phyloP scores from a whole-genome alignment of 495 filamentous ascomycete genomes.

The Penicillium parvum region DNA sequence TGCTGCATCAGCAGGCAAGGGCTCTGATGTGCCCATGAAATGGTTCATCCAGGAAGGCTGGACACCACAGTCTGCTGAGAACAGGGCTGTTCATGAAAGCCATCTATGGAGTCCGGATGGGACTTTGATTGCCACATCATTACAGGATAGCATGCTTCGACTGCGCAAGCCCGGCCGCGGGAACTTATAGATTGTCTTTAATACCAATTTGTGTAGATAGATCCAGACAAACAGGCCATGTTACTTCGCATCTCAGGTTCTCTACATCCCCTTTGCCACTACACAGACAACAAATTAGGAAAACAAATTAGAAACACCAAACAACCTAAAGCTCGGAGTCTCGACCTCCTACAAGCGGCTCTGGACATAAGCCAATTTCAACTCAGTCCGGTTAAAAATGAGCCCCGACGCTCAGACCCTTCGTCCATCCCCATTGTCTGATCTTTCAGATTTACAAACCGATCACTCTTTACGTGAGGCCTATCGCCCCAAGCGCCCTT shows the following conservation, averaged over 20 bases:
- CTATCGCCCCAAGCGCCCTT: slow-evolving; percentile 6
- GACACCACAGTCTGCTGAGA: slow-evolving; percentile 51
- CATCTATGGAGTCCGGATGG: slow-evolving; percentile 61
- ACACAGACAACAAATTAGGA: no score
- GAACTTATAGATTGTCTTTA: slow-evolving; percentile 22
- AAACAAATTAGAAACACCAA: no score
- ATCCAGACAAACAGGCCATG: no score
- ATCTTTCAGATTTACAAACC: slow-evolving; percentile 12
- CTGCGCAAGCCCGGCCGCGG: slow-evolving; percentile 14
- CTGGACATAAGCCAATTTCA: slow-evolving; percentile 11
- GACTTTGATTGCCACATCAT: slow-evolving; percentile 56
- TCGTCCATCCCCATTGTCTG: slow-evolving; percentile 2
- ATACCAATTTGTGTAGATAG: no score
- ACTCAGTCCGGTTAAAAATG: slow-evolving; percentile 16
- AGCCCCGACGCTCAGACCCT: slow-evolving; percentile 13
- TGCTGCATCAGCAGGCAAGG: slow-evolving; percentile 4
- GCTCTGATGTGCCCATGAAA: slow-evolving; percentile 32
- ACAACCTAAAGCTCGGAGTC: no score
- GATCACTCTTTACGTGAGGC: neutral
- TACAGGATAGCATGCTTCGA: slow-evolving; percentile 57
- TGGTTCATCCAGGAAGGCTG: slow-evolving; percentile 70
- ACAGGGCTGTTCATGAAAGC: slow-evolving; percentile 57
- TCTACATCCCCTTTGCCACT: no score
- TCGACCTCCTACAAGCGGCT: no score
- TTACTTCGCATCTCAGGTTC: no score